Evolutionary conservation across 768 basidiomycete genomes (phyloP).

Genomic region (Antrodiella citrinella): DNA sequence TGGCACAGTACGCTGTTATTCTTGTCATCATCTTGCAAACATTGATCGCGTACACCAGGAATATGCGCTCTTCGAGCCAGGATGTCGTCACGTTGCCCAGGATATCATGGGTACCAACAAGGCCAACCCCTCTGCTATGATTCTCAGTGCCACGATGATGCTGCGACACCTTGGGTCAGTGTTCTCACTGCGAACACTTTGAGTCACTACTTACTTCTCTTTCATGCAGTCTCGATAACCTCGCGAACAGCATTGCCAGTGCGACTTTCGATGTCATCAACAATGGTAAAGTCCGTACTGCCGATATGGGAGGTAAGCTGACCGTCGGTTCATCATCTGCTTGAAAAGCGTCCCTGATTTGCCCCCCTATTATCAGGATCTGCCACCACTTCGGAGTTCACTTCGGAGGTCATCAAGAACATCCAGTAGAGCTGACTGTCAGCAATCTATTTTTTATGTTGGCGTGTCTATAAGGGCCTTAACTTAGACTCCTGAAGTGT

Average conservation of each 20-base stretch:
- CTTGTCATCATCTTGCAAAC: slow-evolving; percentile 1
- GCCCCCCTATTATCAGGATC: slow-evolving; percentile 43
- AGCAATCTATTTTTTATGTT: slow-evolving; percentile 1
- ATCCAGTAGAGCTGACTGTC: slow-evolving; percentile 29
- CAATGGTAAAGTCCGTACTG: slow-evolving; percentile 80
- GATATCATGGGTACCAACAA: slow-evolving; percentile 96
- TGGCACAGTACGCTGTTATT: slow-evolving; percentile 36
- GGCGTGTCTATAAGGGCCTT: slow-evolving; percentile 2
- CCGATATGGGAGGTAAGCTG: slow-evolving; percentile 89
- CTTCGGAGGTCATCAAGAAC: slow-evolving; percentile 82
- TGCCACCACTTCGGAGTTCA: slow-evolving; percentile 92
- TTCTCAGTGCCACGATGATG: slow-evolving; percentile 97
- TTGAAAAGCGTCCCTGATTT: slow-evolving; percentile 4
- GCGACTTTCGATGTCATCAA: slow-evolving; percentile 92
- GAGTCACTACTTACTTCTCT: slow-evolving; percentile 18
- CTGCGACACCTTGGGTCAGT: slow-evolving; percentile 88
- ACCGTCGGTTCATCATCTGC: slow-evolving; percentile 10
- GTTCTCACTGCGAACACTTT: slow-evolving; percentile 1
- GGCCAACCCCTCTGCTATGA: slow-evolving; percentile 96
- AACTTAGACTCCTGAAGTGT: background rate
- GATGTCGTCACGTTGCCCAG: slow-evolving; percentile 90
- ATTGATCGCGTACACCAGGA: slow-evolving; percentile 41
- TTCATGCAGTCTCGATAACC: slow-evolving; percentile 69
- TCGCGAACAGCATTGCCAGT: slow-evolving; percentile 89
- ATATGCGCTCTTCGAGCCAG: slow-evolving; percentile 97